Evolutionary conservation across 1,284 basidiomycete genomes (phyloP).

Genomic region (Pyrrhoderma noxium): DNA sequence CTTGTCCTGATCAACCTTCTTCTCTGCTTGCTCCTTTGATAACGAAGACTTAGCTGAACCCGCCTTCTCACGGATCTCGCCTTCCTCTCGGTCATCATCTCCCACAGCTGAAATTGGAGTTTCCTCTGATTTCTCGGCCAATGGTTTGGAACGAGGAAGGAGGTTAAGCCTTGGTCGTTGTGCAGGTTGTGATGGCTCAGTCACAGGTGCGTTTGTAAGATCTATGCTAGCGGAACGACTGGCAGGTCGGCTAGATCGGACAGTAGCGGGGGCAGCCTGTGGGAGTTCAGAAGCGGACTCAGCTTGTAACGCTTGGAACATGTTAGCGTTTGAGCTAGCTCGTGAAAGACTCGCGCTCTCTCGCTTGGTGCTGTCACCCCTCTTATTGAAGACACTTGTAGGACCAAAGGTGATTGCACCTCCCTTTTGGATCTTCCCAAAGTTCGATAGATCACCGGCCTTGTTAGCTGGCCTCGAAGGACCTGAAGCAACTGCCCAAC

Average conservation of each 20-base stretch:
- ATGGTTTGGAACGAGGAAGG: constrained; percentile 49
- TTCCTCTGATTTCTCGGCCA: constrained; percentile 37
- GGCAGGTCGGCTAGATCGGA: constrained; percentile 34
- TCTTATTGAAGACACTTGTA: constrained; percentile 67
- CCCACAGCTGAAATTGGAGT: constrained; percentile 46
- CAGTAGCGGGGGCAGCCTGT: constrained; percentile 29
- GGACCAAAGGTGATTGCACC: constrained; percentile 65
- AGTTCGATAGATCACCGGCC: constrained; percentile 80
- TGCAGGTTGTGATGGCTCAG: constrained; percentile 35
- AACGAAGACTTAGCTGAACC: constrained; percentile 37
- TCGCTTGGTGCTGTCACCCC: constrained; percentile 56
- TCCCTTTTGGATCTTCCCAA: constrained; percentile 77
- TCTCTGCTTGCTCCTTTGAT: constrained; percentile 65
- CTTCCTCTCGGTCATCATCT: constrained; percentile 47
- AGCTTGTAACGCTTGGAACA: constrained; percentile 76
- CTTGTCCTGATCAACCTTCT: constrained; percentile 74
- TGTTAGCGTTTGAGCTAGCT: constrained; percentile 74
- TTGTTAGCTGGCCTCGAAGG: constrained; percentile 61
- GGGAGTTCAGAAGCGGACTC: constrained; percentile 45
- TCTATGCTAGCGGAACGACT: constrained; percentile 48
- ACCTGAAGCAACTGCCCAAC: constrained; percentile 76
- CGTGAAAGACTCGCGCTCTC: constrained; percentile 65
- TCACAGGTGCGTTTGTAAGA: constrained; percentile 30
- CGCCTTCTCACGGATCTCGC: constrained; percentile 24
- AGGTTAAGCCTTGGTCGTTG: constrained; percentile 74